Base-by-base conservation (phyloP, 1,284 basidiomycete genomes). In the Apiotrichum sp. region DNA sequence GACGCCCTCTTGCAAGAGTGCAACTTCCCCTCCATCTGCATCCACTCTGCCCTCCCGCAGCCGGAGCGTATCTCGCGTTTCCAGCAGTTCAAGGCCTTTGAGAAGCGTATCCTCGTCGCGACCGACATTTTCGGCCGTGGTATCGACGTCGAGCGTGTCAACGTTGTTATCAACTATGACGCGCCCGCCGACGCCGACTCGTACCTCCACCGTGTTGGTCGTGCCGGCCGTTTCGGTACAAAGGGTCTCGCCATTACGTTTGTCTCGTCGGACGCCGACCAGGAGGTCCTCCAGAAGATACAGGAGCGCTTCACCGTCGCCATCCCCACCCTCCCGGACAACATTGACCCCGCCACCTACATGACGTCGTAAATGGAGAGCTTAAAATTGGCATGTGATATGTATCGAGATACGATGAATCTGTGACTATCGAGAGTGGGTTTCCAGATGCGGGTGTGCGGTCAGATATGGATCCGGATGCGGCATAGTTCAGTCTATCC, bases 211-310 rank as follows among this genome's bases (percentile, higher is more conserved):
- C 88, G 96, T 78, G 96, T 98, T 59, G 96, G 93, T 66, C 93
- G 96, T 82, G 96, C 96, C 63, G 96, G 96, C 66, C 90, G 96
- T 67, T 99, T 99, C 78, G 96, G 96, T 64, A 98, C 96, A 46
- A 98, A 98, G 79, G 96, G 96, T 83, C 84, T 98, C 41, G 93
- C 93, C n/a, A 93, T 98, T 76, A 95, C 93, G 9, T 98, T 96
- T 74, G 90, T 97, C 47, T 86, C 92, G 4, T 88, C 86, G 33
- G 93, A 97, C 53, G 84, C 82, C 61, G 96, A 99, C 73, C 85
- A 89, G 72, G 88, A 91, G 77, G 93, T 98, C 59, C 88, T 99
- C 46, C 66, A 75, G 57, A 75, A 75, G 72, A 77, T 77, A 57
- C 75, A 77, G 63, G 75, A 77, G 63, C 61, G 75, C 60, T 77